phyloP scores from a whole-genome alignment of 2,329 filamentous ascomycete species.

The Fusarium tanahbumbuense region DNA sequence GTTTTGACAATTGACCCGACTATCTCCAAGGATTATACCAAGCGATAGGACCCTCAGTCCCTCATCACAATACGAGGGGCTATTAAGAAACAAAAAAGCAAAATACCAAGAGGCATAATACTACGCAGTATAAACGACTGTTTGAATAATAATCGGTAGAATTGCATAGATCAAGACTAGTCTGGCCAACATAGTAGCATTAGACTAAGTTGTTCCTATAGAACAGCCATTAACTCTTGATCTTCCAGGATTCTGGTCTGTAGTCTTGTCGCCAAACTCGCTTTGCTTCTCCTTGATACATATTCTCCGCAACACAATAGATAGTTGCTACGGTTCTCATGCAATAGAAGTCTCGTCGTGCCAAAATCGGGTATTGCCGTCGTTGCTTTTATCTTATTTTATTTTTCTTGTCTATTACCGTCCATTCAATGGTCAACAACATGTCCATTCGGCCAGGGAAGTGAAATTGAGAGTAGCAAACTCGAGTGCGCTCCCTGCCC shows the following conservation, averaged over 20 bases:
- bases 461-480: conserved; percentile 17
- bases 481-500: conserved; percentile 9
- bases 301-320: conserved; percentile 21
- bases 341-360: conserved; percentile 4
- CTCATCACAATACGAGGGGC: not conserved
- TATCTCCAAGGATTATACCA: not conserved
- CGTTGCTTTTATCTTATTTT: conserved; percentile 1
- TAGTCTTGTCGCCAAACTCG: conserved; percentile 14
- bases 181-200: not conserved
- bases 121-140: not conserved
- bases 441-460: not conserved
- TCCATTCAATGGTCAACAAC: not conserved
- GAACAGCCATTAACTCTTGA: not conserved
- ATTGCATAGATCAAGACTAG: not conserved
- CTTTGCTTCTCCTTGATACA: conserved; percentile 31
- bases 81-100: conserved; percentile 1
- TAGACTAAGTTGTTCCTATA: not conserved
- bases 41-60: not conserved
- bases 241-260: not conserved
- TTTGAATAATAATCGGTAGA: not conserved
- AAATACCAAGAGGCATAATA: not conserved
- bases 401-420: not conserved
- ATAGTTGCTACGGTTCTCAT: conserved; percentile 18
- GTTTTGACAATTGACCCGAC: not conserved
- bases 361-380: conserved; percentile 17